Conservation (phyloP, 441 rosid genomes). For the Gossypium gossypioides region DNA sequence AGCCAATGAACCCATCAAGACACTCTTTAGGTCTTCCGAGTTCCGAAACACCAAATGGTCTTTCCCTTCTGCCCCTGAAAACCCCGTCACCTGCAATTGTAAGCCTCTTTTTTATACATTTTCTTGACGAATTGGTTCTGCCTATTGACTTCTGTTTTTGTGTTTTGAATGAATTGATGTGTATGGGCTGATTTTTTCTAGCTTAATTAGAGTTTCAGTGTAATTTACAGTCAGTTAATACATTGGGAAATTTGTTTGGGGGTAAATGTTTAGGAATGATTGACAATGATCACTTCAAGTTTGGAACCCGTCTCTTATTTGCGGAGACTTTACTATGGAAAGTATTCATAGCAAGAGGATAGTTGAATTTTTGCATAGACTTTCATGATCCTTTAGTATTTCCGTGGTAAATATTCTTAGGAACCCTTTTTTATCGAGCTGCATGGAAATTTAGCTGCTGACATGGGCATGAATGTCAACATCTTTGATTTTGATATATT, state of each 20-base stretch:
- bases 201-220: neutral
- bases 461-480: neutral
- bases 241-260: neutral
- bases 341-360: neutral
- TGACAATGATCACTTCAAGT: neutral
- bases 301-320: neutral
- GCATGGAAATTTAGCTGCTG: neutral
- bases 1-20: conserved; percentile 73
- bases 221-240: neutral
- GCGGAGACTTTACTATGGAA: neutral
- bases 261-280: neutral
- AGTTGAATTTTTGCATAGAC: neutral
- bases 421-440: neutral
- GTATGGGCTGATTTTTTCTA: neutral
- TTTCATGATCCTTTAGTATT: neutral
- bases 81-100: conserved; percentile 73
- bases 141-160: neutral
- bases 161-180: neutral
- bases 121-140: neutral
- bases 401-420: neutral
- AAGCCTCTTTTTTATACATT: conserved; percentile 12
- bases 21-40: conserved; percentile 49
- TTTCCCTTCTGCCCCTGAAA: conserved; percentile 75
- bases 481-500: neutral
- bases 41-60: conserved; percentile 53